A percentile compares a stretch with the other conserved stretches of the same genome.
These are phyloP conservation scores for Alternaria dauci DNA, from an alignment of 2,329 filamentous ascomycete genomes.

Conservation along the genomic window DNA sequence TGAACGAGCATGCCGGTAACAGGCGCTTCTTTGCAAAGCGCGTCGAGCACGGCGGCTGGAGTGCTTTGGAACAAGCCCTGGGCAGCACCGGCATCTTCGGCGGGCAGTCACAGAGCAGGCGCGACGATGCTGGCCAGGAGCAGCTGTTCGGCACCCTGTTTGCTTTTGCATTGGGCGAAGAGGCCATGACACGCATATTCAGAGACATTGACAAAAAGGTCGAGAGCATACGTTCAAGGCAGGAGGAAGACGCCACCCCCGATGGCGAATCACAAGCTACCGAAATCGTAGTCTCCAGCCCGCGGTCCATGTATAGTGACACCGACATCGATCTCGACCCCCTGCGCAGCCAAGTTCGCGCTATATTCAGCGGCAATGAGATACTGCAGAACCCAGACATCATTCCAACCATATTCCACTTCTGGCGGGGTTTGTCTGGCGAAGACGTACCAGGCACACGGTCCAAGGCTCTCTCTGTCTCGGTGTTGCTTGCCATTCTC, in stretches of 20 bases:
- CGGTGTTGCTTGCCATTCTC: conserved; percentile 48
- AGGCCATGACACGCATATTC: conserved; percentile 75
- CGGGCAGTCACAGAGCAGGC: conserved; percentile 41
- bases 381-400: conserved; percentile 53
- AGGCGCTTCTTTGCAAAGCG: conserved; percentile 82
- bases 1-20: conserved; percentile 85
- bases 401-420: conserved; percentile 50
- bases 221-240: conserved; percentile 24
- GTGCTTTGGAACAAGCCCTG: conserved; percentile 75
- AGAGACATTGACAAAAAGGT: conserved; percentile 47
- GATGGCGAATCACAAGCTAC: conserved; percentile 18
- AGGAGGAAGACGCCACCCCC: conserved; percentile 12
- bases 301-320: conserved; percentile 38
- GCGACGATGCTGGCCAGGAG: conserved; percentile 60
- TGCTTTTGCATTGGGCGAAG: conserved; percentile 81
- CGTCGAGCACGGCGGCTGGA: conserved; percentile 81
- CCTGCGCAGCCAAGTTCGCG: conserved; percentile 41
- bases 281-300: conserved; percentile 39
- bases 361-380: conserved; percentile 52
- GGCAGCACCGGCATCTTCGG: conserved; percentile 66
- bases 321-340: conserved; percentile 37
- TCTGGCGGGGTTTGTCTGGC: conserved; percentile 49
- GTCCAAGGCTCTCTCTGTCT: conserved; percentile 48
- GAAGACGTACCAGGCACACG: conserved; percentile 41
- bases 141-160: conserved; percentile 85